Conservation (phyloP, 2,329 filamentous ascomycete species). For the Penicillium aurantiogriseum region DNA sequence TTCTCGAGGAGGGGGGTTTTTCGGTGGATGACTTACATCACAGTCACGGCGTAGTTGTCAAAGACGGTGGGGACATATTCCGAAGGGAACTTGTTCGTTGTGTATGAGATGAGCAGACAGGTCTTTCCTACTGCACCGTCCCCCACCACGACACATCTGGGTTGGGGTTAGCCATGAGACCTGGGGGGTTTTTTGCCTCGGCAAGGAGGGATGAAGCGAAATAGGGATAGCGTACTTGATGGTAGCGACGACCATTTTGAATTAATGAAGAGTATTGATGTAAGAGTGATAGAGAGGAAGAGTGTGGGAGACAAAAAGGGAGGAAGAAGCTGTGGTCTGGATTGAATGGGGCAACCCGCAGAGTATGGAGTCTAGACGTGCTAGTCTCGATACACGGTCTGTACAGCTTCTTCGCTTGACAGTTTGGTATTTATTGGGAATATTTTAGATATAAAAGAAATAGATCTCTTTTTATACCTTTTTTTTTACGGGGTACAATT, state of each 20-base stretch:
- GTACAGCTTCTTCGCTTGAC: conserved; percentile 1
- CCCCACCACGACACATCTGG: conserved; percentile 95
- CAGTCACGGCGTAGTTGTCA: conserved; percentile 99
- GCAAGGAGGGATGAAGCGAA: conserved; percentile 8
- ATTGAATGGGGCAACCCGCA: conserved; percentile 27
- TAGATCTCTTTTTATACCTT: neutral
- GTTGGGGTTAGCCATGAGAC: conserved; percentile 2
- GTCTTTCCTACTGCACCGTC: conserved; percentile 99
- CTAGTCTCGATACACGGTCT: conserved; percentile 10
- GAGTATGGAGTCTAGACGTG: conserved; percentile 24
- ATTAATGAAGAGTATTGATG: conserved; percentile 8
- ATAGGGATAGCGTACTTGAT: conserved; percentile 55
- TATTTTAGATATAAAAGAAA: neutral
- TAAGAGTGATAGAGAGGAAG: conserved; percentile 4
- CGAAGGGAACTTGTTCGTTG: conserved; percentile 98
- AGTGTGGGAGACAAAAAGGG: conserved; percentile 31
- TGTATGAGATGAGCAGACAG: conserved; percentile 98
- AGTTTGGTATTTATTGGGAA: neutral
- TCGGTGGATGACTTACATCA: conserved; percentile 72
- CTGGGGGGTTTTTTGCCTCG: conserved; percentile 5
- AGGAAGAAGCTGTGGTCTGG: conserved; percentile 29
- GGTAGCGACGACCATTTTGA: conserved; percentile 60
- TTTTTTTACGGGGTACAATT: no score
- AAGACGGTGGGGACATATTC: conserved; percentile 99
- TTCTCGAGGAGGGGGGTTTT: neutral